Evolutionary conservation across 257 asterid genomes (phyloP), one percentile per base, ranked within the genome.

Genomic region (Solanum dulcamara): DNA sequence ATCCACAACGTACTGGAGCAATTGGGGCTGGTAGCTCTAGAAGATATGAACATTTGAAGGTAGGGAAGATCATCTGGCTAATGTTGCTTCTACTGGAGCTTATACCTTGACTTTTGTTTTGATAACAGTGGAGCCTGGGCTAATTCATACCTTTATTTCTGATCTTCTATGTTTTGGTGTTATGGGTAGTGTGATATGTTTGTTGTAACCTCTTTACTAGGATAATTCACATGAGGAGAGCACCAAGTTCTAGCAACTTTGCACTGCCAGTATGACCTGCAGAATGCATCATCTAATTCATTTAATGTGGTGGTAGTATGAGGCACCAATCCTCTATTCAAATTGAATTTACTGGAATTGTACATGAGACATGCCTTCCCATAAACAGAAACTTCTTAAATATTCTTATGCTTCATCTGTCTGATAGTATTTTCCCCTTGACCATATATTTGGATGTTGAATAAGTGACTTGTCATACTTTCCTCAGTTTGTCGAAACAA

Each of bases 31-130:
- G 92, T 68, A 92, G 93, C 89, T 87, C 88, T 44, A 91, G 91
- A 87, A 92, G 97, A 92, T 91, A 89, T 81, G 93, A 90, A 60
- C 86, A 84, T 84, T 81, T 86, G 53, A 89, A 90, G 94, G 97
- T 94, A 87, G 64, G 66, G 79, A 60, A 12, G 66, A 30, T 17
- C n/a, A 70, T 28, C 53, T 80, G n/a, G 81, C 81, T 32, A 74
- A 77, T 77, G 50, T 44, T 68, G 74, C 85, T 71, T 11, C 5
- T 26, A 30, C 70, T 57, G 81, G 53, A 57, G 79, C 53, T 15
- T 80, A 50, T 83, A 35, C 68, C 30, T 64, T 67, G n/a, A 22
- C 33, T 64, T 79, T 35, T 17, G 26, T 33, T 5, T 32, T 20
- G 10, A 53, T 66, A 64, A 55, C 72, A 28, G 53, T 6, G 68